Evolutionary conservation across 2,329 filamentous ascomycete species (phyloP), one percentile per base, ranked within the genome.

Genomic region (Fusarium chlamydosporum): DNA sequence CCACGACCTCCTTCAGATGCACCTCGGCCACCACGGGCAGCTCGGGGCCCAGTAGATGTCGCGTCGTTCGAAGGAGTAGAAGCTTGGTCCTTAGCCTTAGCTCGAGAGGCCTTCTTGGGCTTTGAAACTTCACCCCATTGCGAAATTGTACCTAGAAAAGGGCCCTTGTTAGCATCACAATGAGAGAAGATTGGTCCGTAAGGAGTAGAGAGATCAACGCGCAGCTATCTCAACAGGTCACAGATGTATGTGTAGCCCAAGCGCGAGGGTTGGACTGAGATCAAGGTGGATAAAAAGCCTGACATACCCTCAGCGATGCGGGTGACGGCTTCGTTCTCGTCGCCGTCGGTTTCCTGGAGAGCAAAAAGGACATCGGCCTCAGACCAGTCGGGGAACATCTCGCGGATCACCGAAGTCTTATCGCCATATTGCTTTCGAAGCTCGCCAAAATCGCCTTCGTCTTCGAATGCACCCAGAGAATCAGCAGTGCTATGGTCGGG

Each of bases 331-430:
- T 88, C 82, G 73, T 91, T 87, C 75, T 93, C 85, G 80, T 96
- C 92, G 75, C 92, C 92, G 75, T 92, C 88, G 58, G 91, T 91
- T 84, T 99, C 96, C 80, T 97, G 89, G 63, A 99, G 86, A 67
- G 94, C 94, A 79, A 96, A 96, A 70, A 98, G 89, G 69, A 98
- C 89, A 80, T 98, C 95, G 80, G 94, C 93, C 77, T 97, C 93
- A 74, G 94, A 95, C 96, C 95, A 98, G 81, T 94, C 91, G 63
- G 93, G 89, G 84, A 97, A 97, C 83, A 98, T 90, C 80, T 97
- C 94, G 83, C 93, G 94, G 79, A 99, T 89, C 76, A 91, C 89
- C 67, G 85, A 85, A 74, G 97, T 88, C 83, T 95, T 92, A 76
- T 84, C 84, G 76, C 91, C 88, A 79, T 97, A 96, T 80, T 92